Percentiles rank a stretch among this genome's conserved stretches.
phyloP scores from a whole-genome alignment of 2,329 filamentous ascomycete genomes.

The Botryotinia convoluta region DNA sequence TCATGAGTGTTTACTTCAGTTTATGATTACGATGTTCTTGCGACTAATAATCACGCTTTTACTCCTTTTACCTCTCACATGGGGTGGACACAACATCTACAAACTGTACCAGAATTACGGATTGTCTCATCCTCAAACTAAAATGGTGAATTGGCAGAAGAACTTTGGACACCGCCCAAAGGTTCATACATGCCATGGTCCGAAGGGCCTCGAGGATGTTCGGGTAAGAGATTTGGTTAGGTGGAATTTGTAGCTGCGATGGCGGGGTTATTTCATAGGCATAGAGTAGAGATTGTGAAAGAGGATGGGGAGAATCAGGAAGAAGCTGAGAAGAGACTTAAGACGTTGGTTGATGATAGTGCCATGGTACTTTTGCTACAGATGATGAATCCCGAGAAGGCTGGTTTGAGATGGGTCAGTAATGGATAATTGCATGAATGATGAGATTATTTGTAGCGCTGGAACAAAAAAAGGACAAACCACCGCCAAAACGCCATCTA shows the following conservation, averaged over 20 bases:
- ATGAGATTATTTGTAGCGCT: background rate
- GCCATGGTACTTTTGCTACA: background rate
- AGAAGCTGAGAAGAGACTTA: background rate
- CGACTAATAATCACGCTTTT: background rate
- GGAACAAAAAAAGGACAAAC: rapidly evolving
- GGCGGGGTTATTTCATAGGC: background rate
- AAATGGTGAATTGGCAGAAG: background rate
- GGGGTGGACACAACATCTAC: background rate
- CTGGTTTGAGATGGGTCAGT: background rate
- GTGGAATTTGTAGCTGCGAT: background rate
- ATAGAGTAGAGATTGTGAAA: background rate
- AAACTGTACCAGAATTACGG: background rate
- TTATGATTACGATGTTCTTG: background rate
- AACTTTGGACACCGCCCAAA: background rate
- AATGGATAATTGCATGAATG: background rate
- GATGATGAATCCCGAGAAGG: background rate
- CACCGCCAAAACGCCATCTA: background rate
- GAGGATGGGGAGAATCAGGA: background rate
- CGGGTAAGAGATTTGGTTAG: background rate
- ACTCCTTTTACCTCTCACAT: background rate
- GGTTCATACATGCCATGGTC: background rate
- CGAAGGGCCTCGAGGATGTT: background rate
- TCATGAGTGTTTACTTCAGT: background rate
- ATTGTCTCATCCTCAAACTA: background rate
- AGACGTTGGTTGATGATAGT: background rate